phyloP scores from a whole-genome alignment of 352 stramenopile genomes.

The Pythium aristosporum region DNA sequence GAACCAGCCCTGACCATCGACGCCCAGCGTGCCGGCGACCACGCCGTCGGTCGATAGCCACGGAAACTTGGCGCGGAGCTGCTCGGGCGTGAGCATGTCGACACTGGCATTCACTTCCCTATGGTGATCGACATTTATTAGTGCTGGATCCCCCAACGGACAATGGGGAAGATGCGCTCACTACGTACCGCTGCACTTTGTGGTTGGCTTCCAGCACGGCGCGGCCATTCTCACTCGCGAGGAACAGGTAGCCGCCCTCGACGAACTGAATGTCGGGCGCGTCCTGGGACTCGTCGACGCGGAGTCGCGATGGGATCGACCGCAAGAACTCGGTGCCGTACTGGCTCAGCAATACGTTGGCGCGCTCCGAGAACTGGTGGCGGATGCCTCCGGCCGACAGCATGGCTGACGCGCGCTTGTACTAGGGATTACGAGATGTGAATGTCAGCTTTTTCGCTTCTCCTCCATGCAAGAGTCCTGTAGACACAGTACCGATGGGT shows the following conservation, averaged over 20 bases:
- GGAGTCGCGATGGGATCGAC: conserved; percentile 46
- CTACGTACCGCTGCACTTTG: conserved; percentile 36
- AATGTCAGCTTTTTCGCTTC: background rate
- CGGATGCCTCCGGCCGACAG: conserved; percentile 77
- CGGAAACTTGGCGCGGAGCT: conserved; percentile 65
- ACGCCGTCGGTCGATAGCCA: conserved; percentile 76
- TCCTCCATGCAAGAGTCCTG: background rate
- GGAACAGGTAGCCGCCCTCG: conserved; percentile 80
- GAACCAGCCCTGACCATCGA: conserved; percentile 83
- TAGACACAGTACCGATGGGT: conserved; percentile 41
- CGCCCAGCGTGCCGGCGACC: conserved; percentile 52
- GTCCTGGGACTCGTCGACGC: conserved; percentile 49
- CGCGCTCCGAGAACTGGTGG: conserved; percentile 77
- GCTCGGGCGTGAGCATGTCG: conserved; percentile 44
- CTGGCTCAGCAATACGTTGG: conserved; percentile 79
- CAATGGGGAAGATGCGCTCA: background rate
- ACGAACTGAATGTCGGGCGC: conserved; percentile 75
- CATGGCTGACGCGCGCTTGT: conserved; percentile 80
- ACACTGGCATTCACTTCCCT: conserved; percentile 50
- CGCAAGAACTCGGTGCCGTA: conserved; percentile 77
- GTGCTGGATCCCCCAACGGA: background rate
- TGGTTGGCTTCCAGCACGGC: conserved; percentile 64
- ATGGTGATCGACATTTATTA: background rate
- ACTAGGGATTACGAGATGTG: conserved; percentile 34
- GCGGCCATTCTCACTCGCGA: conserved; percentile 65